A percentile compares a stretch with the other conserved stretches of the same genome.
phyloP scores from a whole-genome alignment of 345 rosid species.

The Gossypium ekmanianum region DNA sequence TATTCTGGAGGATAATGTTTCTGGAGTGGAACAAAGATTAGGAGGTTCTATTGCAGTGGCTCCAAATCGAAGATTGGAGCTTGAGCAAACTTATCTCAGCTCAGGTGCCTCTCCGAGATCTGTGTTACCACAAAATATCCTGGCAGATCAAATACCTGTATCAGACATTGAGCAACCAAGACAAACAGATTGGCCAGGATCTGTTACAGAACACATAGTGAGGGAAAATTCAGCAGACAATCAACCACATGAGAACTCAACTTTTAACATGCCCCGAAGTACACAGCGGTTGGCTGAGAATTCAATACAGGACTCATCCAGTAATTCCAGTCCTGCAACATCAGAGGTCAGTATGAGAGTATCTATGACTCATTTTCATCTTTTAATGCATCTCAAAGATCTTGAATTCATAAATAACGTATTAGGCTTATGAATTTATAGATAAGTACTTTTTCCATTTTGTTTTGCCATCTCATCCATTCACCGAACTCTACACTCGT shows the following conservation, averaged over 20 bases:
- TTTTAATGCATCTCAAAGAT: neutral
- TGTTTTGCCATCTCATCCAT: neutral
- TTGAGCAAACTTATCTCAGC: slow-evolving; percentile 21
- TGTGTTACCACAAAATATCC: slow-evolving; percentile 32
- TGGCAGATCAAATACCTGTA: slow-evolving; percentile 16
- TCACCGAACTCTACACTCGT: neutral
- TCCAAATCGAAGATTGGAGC: slow-evolving; percentile 6
- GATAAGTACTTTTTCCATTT: neutral
- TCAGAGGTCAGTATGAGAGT: slow-evolving; percentile 27
- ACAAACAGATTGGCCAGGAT: slow-evolving; percentile 15
- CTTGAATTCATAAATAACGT: neutral
- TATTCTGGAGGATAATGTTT: slow-evolving; percentile 26
- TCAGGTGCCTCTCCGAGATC: slow-evolving; percentile 48
- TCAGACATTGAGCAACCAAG: slow-evolving; percentile 25
- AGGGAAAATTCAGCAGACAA: slow-evolving; percentile 21
- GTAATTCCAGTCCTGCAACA: slow-evolving; percentile 1
- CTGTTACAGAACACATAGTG: slow-evolving; percentile 20
- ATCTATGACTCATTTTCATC: neutral
- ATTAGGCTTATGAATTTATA: neutral
- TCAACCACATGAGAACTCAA: slow-evolving; percentile 12
- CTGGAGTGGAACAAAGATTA: slow-evolving; percentile 20
- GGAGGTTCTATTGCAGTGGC: slow-evolving; percentile 16
- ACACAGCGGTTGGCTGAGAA: slow-evolving; percentile 14
- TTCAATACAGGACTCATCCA: slow-evolving; percentile 14
- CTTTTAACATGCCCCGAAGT: slow-evolving; percentile 21